Evolutionary conservation across 176 grass and related monocot genomes (phyloP), one percentile per base, ranked within the genome.

Genomic region (Alopecurus myosuroides): DNA sequence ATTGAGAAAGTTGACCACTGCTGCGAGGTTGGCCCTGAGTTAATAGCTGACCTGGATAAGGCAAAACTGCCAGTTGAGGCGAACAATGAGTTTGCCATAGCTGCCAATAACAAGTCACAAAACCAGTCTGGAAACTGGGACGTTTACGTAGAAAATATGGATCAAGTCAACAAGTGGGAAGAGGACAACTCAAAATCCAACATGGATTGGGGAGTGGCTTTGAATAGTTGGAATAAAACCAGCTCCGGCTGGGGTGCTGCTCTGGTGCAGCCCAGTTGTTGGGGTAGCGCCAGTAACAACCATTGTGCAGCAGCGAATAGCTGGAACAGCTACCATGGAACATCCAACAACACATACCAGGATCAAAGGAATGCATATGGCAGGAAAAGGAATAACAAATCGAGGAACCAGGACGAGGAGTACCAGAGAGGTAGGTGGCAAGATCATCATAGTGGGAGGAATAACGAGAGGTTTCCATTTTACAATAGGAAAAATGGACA

Each of bases 101-200:
- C 49, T 64, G 37, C 74, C 25, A 49, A 72, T 55, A 70, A 45
- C 2, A 80, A 62, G 26, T 34, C 31, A 41, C 69, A 73, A 70
- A 83, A 89, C 25, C 22, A 62, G 6, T 55, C 84, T n/a, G 76
- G 70, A 84, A 89, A 92, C 55, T 92, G 84, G 84, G 80, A 87
- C 39, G 42, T 64, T 6, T 87, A 77, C 64, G 3, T 92, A 55
- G 87, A 89, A 46, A 88, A 88, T 37, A 41, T 68, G 23, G 53
- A 36, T 65, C 49, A 89, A 81, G 58, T 50, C 9, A 87, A 78
- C 70, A 85, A 74, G 42, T 86, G 90, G 90, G 90, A 82, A 35
- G n/a, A 63, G 45, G n/a, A 71, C 10, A 37, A 60, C 26, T 51
- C 57, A 53, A 72, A 12, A 52, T 30, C 86, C n/a, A 67, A 61